Evolutionary conservation across 2,329 filamentous ascomycete species (phyloP), one percentile per base, ranked within the genome.

Genomic region (Pseudogymnoascus sp.): DNA sequence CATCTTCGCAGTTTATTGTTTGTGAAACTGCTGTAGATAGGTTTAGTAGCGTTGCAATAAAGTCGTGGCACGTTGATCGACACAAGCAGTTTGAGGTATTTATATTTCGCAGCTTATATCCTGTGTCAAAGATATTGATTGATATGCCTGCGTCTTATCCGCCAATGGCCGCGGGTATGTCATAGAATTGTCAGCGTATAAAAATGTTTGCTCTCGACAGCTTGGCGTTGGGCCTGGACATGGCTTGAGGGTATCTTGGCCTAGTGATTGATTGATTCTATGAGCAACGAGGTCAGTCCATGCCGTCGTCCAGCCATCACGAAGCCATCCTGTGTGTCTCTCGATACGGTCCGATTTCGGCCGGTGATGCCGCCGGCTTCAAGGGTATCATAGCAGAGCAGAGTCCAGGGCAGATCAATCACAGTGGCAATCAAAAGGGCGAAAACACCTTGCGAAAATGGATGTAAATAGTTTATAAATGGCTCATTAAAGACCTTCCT

Each of bases 171-270:
- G 22, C 22, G 12, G 41, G 41, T 47, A 47, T 47, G 41, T 47
- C 41, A 47, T 47, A 47, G 41, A 47, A 47, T 47, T 47, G 41
- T 28, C 41, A 47, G 22, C 41, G 41, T 47, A 47, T 47, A 16
- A 47, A 47, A 47, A 47, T 47, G 41, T 47, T 16, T 47, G 41
- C 14, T 47, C 41, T 47, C 22, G 14, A 25, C 14, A 22, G 22
- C 41, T 47, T 47, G 41, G 41, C 41, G 14, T 47, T 47, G 3
- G 41, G 41, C 41, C 41, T 28, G 41, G 9, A 43, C 14, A 34
- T 57, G n/a, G 47, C 25, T n/a, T 57, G 47, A 57, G 50, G 28
- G 12, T n/a, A 37, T 22, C 32, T 37, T 34, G 50, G 50, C 50
- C 28, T 6, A 57, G 50, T 34, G 8, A 57, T 57, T 34, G n/a